Evolutionary conservation across 2,329 filamentous ascomycete genomes (phyloP), one percentile per base, ranked within the genome.

Genomic region (Claviceps fusiformis): DNA sequence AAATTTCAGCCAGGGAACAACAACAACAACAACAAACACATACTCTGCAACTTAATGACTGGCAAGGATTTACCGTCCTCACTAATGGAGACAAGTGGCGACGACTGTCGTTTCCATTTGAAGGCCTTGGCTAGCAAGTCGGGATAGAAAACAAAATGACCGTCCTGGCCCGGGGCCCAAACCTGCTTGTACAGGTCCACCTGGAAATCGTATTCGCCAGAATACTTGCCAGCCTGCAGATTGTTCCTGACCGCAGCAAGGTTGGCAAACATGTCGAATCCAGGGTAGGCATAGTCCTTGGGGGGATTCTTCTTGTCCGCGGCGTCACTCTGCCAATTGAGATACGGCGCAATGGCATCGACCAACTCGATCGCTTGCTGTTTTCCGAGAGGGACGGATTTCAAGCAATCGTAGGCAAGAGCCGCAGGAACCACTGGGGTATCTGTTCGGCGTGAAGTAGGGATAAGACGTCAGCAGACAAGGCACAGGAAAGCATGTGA

Each of bases 201-300:
- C 60, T 81, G 75, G 59, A 81, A 80, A 8, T 76, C 73, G 62
- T 76, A 80, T 60, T 83, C 78, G 63, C 72, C 77, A 4, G 67
- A 63, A 60, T 76, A 82, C 3, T 65, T 64, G 19, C 71, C 70
- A 3, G 62, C 64, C 27, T 63, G 58, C 5, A 74, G 71, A 17
- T 73, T 77, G 5, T 65, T 57, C 46, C 69, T 67, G 51, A 82
- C 75, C 10, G 65, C 63, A 53, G 75, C 70, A 5, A 82, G 65
- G 1, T 67, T 70, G 7, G 61, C 72, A 31, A 75, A 60, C 13
- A 81, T 67, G 57, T 82, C 79, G 33, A 73, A 67, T 1, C 70
- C 62, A 0, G 76, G 72, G 52, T 78, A 71, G 55, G 69, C 68
- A 63, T 81, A 82, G 11, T 68, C 69, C 15, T 69, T 57, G 0